Percentiles rank a stretch among this genome's conserved stretches.
Conservation (phyloP, 192 early-diverging fungal species). For the Backusella morwellensis region DNA sequence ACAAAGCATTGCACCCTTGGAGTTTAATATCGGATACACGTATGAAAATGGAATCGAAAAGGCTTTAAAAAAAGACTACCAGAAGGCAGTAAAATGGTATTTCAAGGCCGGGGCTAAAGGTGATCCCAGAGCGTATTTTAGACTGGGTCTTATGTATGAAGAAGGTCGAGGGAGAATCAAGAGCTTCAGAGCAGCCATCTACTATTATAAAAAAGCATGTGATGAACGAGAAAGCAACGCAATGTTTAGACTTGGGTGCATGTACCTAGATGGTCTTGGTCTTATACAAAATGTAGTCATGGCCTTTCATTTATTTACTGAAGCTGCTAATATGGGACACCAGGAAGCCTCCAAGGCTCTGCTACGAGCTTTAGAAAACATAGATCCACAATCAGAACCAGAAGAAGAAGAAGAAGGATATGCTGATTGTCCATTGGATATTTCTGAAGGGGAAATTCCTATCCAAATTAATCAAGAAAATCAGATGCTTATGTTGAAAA, state of each 20-base stretch:
- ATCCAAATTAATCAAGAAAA: neutral
- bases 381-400: neutral
- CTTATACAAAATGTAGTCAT: neutral
- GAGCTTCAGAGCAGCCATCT: neutral
- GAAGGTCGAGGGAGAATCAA: neutral
- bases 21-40: neutral
- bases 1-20: neutral
- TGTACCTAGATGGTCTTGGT: neutral
- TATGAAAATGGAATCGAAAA: neutral
- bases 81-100: neutral
- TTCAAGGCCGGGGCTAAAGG: neutral
- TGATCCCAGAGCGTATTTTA: neutral
- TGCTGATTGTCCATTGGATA: neutral
- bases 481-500: neutral
- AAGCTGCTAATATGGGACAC: neutral
- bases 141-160: neutral
- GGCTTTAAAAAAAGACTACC: neutral
- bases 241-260: neutral
- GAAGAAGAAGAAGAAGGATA: neutral
- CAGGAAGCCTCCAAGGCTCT: neutral
- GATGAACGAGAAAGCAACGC: neutral
- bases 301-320: neutral
- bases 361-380: neutral
- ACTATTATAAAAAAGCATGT: neutral
- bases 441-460: neutral